Conservation (phyloP, 2,329 filamentous ascomycete species). For the Sporothrix humicola region DNA sequence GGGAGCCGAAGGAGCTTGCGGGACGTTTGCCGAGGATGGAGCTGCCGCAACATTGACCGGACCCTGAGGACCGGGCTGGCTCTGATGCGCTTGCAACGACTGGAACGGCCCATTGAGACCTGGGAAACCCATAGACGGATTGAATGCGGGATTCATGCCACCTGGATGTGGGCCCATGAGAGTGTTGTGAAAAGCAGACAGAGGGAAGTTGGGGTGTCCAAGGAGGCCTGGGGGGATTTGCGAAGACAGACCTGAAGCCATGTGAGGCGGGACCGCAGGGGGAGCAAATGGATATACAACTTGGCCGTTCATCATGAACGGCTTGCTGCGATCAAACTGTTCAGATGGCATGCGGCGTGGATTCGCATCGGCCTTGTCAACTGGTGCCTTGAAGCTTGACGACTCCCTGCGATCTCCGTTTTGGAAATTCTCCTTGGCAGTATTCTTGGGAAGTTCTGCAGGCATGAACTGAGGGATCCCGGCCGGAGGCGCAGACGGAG, state of each 20-base stretch:
- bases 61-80: neutral
- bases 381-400: conserved; percentile 29
- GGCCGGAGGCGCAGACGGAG: neutral
- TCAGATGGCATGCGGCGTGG: conserved; percentile 50
- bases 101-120: conserved; percentile 22
- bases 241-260: conserved; percentile 28
- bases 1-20: conserved; percentile 45
- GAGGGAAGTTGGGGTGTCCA: conserved; percentile 37
- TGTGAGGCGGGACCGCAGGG: conserved; percentile 32
- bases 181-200: conserved; percentile 38
- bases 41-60: neutral
- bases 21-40: conserved; percentile 28
- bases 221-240: conserved; percentile 37
- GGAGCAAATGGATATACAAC: conserved; percentile 45
- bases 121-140: conserved; percentile 29
- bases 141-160: conserved; percentile 38
- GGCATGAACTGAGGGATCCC: conserved; percentile 1
- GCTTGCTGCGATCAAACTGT: conserved; percentile 54
- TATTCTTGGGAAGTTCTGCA: conserved; percentile 38
- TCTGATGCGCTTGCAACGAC: neutral
- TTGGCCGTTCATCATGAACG: conserved; percentile 50
- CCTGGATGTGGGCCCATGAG: conserved; percentile 40
- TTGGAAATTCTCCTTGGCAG: conserved; percentile 36
- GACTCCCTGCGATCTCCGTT: conserved; percentile 38
- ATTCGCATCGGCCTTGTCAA: conserved; percentile 44